Evolutionary conservation across 176 grass and related monocot genomes (phyloP).

Genomic region (Puya raimondii): DNA sequence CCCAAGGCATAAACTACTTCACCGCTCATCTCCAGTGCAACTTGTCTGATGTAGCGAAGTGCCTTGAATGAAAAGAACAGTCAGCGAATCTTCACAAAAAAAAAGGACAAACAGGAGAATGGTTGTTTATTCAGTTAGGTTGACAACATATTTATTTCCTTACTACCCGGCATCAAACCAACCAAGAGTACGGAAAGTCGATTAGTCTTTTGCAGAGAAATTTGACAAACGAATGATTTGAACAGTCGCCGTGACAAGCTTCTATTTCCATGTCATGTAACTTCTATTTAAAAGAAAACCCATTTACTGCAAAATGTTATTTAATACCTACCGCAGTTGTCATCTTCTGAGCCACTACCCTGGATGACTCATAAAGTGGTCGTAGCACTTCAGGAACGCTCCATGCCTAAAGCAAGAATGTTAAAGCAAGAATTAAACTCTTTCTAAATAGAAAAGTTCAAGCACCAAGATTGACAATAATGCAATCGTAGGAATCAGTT

Average conservation of each 20-base stretch:
- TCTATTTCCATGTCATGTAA: neutral
- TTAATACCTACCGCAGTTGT: slow-evolving; percentile 67
- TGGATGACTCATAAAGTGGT: slow-evolving; percentile 86
- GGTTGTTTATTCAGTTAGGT: neutral
- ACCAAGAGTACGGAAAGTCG: no score
- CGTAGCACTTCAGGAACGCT: slow-evolving; percentile 92
- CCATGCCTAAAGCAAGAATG: slow-evolving; percentile 54
- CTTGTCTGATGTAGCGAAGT: slow-evolving; percentile 83
- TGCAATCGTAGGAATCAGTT: neutral
- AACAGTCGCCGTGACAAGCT: no score
- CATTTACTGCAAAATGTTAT: neutral
- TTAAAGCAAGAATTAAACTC: neutral
- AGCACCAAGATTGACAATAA: slow-evolving; percentile 5
- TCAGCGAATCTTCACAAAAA: neutral
- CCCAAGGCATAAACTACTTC: slow-evolving; percentile 75
- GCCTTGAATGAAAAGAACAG: slow-evolving; percentile 57
- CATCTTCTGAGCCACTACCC: slow-evolving; percentile 97
- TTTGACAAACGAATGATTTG: no score
- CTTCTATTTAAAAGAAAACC: neutral
- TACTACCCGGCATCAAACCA: no score
- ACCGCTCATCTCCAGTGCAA: slow-evolving; percentile 89
- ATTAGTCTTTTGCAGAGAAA: no score
- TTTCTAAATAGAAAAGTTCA: slow-evolving; percentile 15
- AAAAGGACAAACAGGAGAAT: neutral
- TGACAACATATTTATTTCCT: neutral